A percentile compares a stretch with the other conserved stretches of the same genome.
Conservation (phyloP, 495 filamentous ascomycete species). For the Antarctomyces pellizariae region DNA sequence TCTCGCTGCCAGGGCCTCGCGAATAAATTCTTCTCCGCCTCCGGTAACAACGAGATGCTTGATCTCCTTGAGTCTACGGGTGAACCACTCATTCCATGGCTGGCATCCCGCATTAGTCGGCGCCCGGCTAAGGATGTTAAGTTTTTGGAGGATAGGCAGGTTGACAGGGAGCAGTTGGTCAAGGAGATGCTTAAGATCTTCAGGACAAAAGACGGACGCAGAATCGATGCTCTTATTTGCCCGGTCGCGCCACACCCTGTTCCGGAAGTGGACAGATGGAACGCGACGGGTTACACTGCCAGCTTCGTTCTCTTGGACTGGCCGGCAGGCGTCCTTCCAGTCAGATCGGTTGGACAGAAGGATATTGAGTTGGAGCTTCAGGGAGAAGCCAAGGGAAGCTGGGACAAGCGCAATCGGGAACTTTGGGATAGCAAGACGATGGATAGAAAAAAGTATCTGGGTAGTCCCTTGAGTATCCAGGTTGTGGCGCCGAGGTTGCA, state of each 20-base stretch:
- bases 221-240: constrained; percentile 27
- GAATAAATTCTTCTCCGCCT: constrained; percentile 30
- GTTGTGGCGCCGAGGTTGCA: constrained; percentile 33
- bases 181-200: constrained; percentile 32
- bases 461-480: constrained; percentile 31
- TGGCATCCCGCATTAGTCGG: constrained; percentile 22
- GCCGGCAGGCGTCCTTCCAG: constrained; percentile 32
- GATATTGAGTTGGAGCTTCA: constrained; percentile 28
- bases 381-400: constrained; percentile 21
- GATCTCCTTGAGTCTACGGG: constrained; percentile 26
- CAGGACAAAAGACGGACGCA: constrained; percentile 14
- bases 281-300: constrained; percentile 35
- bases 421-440: constrained; percentile 30
- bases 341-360: constrained; percentile 21
- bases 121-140: constrained; percentile 18
- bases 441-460: constrained; percentile 31
- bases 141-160: constrained; percentile 25
- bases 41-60: constrained; percentile 28
- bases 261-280: constrained; percentile 37
- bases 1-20: constrained; percentile 28
- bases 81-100: constrained; percentile 36
- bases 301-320: constrained; percentile 37
- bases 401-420: constrained; percentile 36
- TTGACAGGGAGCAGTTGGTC: constrained; percentile 23
- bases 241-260: constrained; percentile 37